Conservation (phyloP, 768 basidiomycete genomes). For the Russula virescens region DNA sequence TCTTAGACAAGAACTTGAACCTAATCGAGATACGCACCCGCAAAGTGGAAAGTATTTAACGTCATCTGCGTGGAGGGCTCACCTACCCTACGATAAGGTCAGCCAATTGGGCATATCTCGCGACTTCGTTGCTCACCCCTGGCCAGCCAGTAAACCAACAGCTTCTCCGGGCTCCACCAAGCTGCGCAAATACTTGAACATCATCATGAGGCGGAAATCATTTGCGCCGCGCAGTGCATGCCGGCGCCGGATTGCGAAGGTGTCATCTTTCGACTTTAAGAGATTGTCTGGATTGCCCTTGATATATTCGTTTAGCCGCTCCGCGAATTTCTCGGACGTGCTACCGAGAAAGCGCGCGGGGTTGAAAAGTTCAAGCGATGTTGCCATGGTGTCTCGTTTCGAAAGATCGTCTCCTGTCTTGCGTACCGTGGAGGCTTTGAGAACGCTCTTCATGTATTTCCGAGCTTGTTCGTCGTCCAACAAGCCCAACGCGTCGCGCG, state of each 20-base stretch:
- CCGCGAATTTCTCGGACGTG: conserved; percentile 89
- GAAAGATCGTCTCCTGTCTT: conserved; percentile 38
- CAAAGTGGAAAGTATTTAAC: conserved; percentile 98
- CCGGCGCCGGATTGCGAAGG: conserved; percentile 40
- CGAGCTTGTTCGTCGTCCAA: conserved; percentile 65
- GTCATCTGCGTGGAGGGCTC: conserved; percentile 99
- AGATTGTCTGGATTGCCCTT: conserved; percentile 61
- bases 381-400: conserved; percentile 58
- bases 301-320: conserved; percentile 71
- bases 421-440: conserved; percentile 62
- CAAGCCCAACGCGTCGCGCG: conserved; percentile 48
- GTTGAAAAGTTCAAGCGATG: conserved; percentile 66
- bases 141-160: conserved; percentile 94
- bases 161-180: conserved; percentile 97
- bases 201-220: conserved; percentile 78
- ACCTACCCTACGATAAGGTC: conserved; percentile 59
- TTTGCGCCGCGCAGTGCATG: conserved; percentile 43
- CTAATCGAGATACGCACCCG: conserved; percentile 48
- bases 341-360: conserved; percentile 80
- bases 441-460: conserved; percentile 81
- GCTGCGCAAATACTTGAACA: conserved; percentile 88
- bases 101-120: neutral
- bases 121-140: conserved; percentile 62
- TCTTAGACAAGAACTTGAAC: conserved; percentile 9
- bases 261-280: conserved; percentile 40